Evolutionary conservation across 805 yeast species (phyloP), one percentile per base, ranked within the genome.

Genomic region (Lipomyces spencermartinsiae): DNA sequence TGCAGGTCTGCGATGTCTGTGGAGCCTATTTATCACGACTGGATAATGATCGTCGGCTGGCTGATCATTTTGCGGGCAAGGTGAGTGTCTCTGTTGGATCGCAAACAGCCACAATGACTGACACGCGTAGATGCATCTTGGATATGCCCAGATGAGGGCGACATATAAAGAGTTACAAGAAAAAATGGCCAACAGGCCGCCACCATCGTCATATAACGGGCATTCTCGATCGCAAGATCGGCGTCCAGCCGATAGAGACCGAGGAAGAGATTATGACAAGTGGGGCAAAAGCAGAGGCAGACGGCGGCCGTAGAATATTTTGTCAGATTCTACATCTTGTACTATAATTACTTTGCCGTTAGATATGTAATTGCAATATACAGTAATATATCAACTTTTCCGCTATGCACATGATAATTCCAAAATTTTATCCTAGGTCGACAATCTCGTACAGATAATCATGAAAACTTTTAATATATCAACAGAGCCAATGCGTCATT

Each of bases 1-100:
- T 93, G 58, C 97, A 93, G 77, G 97, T 92, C 0, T 93, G 98
- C 78, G 90, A 87, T 71, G 87, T 87, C 1, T 93, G 98, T 79
- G 97, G 97, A 0, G 97, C 97, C 0, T 92, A 89, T 75, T 80
- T 94, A 51, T 90, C 97, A 8, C 82, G 94, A 69, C 80, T 93
- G 65, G 98, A 93, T 77, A 91, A 90, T 67, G 98, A 93, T 76
- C 83, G 93, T 76, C 83, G 98, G 73, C 81, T 93, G 70, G 97
- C 94, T 0, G 97, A 91, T 73, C 98, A 93, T 78, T 93, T 92
- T 76, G 79, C 88, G 31, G 98, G 98, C 0, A 92, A 71, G 65
- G 64, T 57, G 25, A 19, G 64, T 59, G 33, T 56, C 46, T 14
- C 9, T 3, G 29, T 19, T 10, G 39, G 14, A 19, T 59, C 12